Evolutionary conservation across 495 filamentous ascomycete genomes (phyloP), one percentile per base, ranked within the genome.

Genomic region (Rhizodiscina lignyota): DNA sequence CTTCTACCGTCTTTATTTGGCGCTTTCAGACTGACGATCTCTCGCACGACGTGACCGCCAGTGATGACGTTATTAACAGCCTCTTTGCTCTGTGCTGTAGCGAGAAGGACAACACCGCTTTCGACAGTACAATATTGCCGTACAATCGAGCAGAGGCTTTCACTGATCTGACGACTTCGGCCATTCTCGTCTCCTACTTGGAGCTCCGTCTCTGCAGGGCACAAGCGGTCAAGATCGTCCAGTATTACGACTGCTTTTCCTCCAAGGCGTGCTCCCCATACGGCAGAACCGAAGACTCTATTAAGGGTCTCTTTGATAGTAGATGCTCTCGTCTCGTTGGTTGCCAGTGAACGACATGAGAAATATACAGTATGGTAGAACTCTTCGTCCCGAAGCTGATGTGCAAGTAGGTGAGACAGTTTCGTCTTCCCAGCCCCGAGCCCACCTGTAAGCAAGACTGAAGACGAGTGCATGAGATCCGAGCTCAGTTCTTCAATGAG

Each of bases 21-120:
- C 0, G 86, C 85, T 44, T 79, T 79, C 38, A 97, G 60, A 15
- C 68, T 70, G n/a, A 92, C 63, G 22, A 62, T 57, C 30, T 57
- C 53, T 32, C 47, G 39, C 29, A 57, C 55, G 8, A 58, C 49
- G 39, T 57, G 55, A 21, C 51, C 50, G 12, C 56, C 56, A 28
- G 54, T 39, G 20, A 58, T 38, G 29, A 60, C 47, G 37, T 44
- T 52, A 36, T 62, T 60, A 16, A 60, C 30, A n/a, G 53, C 46
- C 35, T 96, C 89, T 53, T 96, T 94, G 16, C 77, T 76, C 52
- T 92, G 82, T 5, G 85, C 83, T 15, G 87, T 96, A n/a, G 79
- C 84, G 21, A 94, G 66, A 11, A 96, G 60, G 20, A 89, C 79
- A 16, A 96, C 79, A 2, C 78, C 75, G 39, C 74, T 84, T 29